A percentile compares a stretch with the other conserved stretches of the same genome.
These are phyloP conservation scores for Corynascus novoguineensis DNA, from an alignment of 495 filamentous ascomycete species.

Conservation along the genomic window DNA sequence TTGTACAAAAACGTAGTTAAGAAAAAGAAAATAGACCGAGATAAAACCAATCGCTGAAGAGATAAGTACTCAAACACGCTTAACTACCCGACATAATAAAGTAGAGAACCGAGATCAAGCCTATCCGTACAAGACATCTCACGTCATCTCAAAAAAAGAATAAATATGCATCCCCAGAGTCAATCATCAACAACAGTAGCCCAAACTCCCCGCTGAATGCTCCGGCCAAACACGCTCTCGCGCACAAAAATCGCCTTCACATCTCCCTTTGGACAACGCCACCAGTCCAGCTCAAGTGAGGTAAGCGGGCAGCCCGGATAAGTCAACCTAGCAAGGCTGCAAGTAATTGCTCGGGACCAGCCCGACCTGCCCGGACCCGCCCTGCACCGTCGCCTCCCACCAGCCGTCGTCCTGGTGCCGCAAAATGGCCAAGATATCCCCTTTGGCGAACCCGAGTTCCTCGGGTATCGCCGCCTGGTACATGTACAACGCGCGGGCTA, in stretches of 20 bases:
- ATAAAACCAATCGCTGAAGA: background rate
- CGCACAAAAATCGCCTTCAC: background rate
- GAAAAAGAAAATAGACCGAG: background rate
- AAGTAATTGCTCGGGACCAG: constrained; percentile 97
- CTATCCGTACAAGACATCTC: constrained; percentile 3
- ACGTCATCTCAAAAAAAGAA: constrained; percentile 8
- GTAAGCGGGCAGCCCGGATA: background rate
- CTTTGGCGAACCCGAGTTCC: constrained; percentile 89
- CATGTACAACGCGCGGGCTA: constrained; percentile 89
- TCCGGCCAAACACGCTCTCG: background rate
- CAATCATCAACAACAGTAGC: background rate
- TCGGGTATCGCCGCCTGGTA: constrained; percentile 93
- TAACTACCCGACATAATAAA: background rate
- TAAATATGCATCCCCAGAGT: constrained; percentile 1
- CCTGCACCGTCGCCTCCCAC: constrained; percentile 97
- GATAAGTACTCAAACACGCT: constrained; percentile 5
- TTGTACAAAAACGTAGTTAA: no score
- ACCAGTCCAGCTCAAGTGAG: no score
- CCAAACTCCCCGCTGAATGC: constrained; percentile 10
- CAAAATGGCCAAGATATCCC: constrained; percentile 83
- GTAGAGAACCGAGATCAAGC: background rate
- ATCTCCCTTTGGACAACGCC: background rate
- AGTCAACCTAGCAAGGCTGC: constrained; percentile 51
- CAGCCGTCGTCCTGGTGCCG: constrained; percentile 95
- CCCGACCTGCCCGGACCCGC: constrained; percentile 63